Percentiles rank a stretch among this genome's conserved stretches.
Conservation (phyloP, 306 rosid species). For the Quercus glauca region DNA sequence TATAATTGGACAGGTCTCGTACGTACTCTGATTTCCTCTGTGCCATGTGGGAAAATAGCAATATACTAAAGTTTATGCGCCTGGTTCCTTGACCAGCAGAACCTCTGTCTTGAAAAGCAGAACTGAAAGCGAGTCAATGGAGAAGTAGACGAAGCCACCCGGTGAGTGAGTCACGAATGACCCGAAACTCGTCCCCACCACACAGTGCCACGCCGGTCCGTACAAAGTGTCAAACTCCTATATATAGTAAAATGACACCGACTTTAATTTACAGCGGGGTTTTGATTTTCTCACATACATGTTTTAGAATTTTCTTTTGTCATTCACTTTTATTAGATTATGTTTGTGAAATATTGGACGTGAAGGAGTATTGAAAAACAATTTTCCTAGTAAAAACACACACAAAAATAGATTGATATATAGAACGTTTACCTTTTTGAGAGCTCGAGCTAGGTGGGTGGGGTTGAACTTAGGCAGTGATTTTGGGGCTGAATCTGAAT, state of each 20-base stretch:
- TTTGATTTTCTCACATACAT: too few species aligned
- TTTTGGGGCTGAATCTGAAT: constrained; percentile 12
- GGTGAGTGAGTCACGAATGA: constrained; percentile 63
- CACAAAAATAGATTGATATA: neutral
- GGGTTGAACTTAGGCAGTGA: constrained; percentile 26
- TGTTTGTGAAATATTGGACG: too few species aligned
- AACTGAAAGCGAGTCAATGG: constrained; percentile 58
- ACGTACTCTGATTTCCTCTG: neutral
- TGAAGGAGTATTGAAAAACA: neutral
- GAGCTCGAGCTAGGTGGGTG: constrained; percentile 57
- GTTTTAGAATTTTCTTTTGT: too few species aligned
- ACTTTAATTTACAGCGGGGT: too few species aligned
- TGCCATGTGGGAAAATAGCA: neutral
- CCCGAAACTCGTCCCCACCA: constrained; percentile 69
- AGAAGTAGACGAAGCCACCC: constrained; percentile 58
- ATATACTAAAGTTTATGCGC: neutral
- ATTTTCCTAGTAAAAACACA: neutral
- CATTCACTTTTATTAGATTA: too few species aligned
- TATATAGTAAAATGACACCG: neutral
- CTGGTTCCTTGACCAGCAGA: constrained; percentile 39
- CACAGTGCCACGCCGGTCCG: constrained; percentile 73
- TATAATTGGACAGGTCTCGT: neutral
- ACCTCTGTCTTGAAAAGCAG: constrained; percentile 74
- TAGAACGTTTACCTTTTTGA: constrained; percentile 40
- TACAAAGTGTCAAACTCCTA: constrained; percentile 55